Conservation (phyloP, 805 yeast genomes). For the Pichia nakasei region DNA sequence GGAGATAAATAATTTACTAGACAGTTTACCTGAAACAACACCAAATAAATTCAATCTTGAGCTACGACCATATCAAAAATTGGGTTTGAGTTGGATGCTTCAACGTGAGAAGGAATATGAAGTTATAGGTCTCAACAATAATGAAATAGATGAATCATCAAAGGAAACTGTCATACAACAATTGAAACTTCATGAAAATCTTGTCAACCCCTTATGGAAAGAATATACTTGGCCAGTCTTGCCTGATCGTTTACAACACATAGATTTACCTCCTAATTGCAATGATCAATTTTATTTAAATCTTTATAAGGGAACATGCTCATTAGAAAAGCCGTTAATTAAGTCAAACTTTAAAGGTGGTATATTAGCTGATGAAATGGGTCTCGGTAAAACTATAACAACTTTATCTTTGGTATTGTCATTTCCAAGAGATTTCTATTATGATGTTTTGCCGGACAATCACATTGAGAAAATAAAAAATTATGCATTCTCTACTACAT, state of each 20-base stretch:
- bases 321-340: slow-evolving; percentile 57
- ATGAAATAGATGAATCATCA: slow-evolving; percentile 15
- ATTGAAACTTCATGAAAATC: slow-evolving; percentile 30
- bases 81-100: slow-evolving; percentile 87
- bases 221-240: slow-evolving; percentile 62
- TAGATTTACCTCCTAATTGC: not conserved
- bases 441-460: slow-evolving; percentile 11
- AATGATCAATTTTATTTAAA: slow-evolving; percentile 55
- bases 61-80: slow-evolving; percentile 71
- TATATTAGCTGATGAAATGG: slow-evolving; percentile 94
- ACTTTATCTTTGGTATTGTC: slow-evolving; percentile 65
- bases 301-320: slow-evolving; percentile 70
- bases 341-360: slow-evolving; percentile 67
- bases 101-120: slow-evolving; percentile 59
- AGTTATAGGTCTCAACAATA: slow-evolving; percentile 28
- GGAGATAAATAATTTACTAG: slow-evolving; percentile 35
- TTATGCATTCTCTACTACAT: slow-evolving; percentile 65
- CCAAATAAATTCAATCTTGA: slow-evolving; percentile 46
- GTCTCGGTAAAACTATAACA: slow-evolving; percentile 87
- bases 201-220: slow-evolving; percentile 82
- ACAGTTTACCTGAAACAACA: slow-evolving; percentile 55
- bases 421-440: slow-evolving; percentile 41
- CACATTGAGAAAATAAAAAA: slow-evolving; percentile 15
- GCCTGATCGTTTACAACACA: slow-evolving; percentile 8
- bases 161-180: slow-evolving; percentile 18